phyloP scores from a whole-genome alignment of 1,284 basidiomycete species.

The Apiotrichum montevideense region DNA sequence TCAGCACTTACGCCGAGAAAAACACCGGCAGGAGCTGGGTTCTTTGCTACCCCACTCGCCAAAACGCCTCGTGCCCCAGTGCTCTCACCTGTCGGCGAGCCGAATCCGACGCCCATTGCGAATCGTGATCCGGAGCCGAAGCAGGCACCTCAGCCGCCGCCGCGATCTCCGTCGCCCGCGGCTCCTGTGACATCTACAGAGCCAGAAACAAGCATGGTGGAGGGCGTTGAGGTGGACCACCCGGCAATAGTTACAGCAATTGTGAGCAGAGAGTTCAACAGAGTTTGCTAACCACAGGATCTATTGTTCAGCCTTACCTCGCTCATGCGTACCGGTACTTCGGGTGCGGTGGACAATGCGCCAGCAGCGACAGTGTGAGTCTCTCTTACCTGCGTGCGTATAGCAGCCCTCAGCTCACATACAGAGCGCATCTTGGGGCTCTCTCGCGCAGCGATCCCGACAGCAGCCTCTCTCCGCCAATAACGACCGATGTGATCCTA shows the following conservation, averaged over 20 bases:
- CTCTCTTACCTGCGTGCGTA: neutral
- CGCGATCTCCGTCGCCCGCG: neutral
- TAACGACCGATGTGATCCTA: constrained; percentile 36
- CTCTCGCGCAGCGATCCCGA: constrained; percentile 29
- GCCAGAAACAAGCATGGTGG: neutral
- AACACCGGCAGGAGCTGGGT: too few relatives aligned
- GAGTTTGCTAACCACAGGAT: constrained; percentile 16
- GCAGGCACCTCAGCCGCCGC: neutral
- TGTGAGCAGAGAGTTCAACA: constrained; percentile 22
- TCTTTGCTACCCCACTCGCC: too few relatives aligned
- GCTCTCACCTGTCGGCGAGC: too few relatives aligned
- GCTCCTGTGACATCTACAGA: neutral
- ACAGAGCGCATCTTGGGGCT: constrained; percentile 28
- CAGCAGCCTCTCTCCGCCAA: constrained; percentile 8
- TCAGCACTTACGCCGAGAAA: neutral
- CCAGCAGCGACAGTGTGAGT: constrained; percentile 31
- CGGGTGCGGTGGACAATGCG: constrained; percentile 5
- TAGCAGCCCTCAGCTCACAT: constrained; percentile 1
- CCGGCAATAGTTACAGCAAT: constrained; percentile 22
- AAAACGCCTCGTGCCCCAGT: too few relatives aligned
- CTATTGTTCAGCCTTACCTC: constrained; percentile 29
- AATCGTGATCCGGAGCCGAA: neutral
- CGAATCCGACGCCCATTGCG: too few relatives aligned
- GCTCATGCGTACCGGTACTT: constrained; percentile 26
- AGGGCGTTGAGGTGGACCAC: constrained; percentile 21